Conservation (phyloP, 192 early-diverging fungal genomes). For the Linnemannia hyalina region DNA sequence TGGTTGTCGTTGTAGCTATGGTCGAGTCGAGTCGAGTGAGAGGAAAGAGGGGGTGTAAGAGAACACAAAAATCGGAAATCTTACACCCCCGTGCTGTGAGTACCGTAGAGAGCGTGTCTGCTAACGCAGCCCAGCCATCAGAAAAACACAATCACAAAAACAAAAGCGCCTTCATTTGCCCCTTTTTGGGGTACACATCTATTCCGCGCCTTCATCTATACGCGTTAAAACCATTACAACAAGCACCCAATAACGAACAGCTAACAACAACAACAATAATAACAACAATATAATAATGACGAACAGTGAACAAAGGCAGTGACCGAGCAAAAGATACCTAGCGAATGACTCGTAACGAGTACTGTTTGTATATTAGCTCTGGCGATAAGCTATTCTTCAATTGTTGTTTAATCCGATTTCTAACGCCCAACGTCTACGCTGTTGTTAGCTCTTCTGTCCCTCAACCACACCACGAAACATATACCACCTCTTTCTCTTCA, state of each 20-base stretch:
- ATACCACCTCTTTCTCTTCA: neutral
- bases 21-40: too few species aligned
- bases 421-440: neutral
- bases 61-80: neutral
- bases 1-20: neutral
- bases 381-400: neutral
- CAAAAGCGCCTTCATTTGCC: slow-evolving; percentile 3
- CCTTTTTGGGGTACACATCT: neutral
- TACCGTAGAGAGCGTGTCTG: neutral
- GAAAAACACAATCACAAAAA: too few species aligned
- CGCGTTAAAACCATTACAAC: neutral
- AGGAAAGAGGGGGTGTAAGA: neutral
- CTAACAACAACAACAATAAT: neutral
- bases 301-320: neutral
- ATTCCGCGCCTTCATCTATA: too few species aligned
- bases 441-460: neutral
- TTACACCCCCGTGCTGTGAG: neutral
- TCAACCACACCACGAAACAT: neutral
- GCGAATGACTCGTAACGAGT: neutral
- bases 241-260: neutral
- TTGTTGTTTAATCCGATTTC: neutral
- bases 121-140: neutral
- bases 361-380: neutral
- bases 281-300: neutral
- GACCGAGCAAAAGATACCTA: neutral